Evolutionary conservation across 2,329 filamentous ascomycete species (phyloP), one percentile per base, ranked within the genome.

Genomic region (Diaporthe citriasiana): DNA sequence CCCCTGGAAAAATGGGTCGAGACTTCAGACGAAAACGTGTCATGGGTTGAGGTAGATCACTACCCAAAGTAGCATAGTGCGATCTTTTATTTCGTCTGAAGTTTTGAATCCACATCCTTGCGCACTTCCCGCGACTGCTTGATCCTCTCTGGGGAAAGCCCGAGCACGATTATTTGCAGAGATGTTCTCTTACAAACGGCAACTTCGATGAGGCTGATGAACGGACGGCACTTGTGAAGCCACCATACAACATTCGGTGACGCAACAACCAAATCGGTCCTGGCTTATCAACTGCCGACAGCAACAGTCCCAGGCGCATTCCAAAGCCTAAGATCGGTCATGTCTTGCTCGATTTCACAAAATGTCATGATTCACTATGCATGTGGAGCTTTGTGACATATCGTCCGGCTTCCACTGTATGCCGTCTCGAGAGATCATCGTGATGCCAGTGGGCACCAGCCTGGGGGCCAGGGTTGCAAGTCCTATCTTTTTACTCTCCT

Each of bases 11-110:
- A 33, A 47, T 70, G 73, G 73, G 30, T 12, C 70, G 65, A 72
- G 57, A 66, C 73, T 70, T 75, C 57, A 71, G 73, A 75, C 73
- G 71, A 75, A 66, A 75, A 70, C 57, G 56, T 73, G 51, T 68
- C 73, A 66, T 63, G 71, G 73, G 57, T 5, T 42, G 55, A 45
- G 38, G 60, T 35, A 70, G 72, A 74, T 73, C 72, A 70, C 60
- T 53, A 7, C 42, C 50, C 3, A 45, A 33, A 42, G 17, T 2
- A 33, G 72, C 25, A 65, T 73, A 73, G 72, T 57, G 40, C 72
- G 56, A 71, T 74, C 74, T 75, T 70, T 60, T 69, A 68, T 53
- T 63, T 73, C 73, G 70, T 72, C 72, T 74, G 59, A 69, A 50
- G 40, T 74, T 71, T 53, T 69, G 72, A 70, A 30, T 38, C 66